These are phyloP conservation scores for Pleurotus cornucopiae DNA, from an alignment of 768 basidiomycete genomes.

Conservation along the genomic window DNA sequence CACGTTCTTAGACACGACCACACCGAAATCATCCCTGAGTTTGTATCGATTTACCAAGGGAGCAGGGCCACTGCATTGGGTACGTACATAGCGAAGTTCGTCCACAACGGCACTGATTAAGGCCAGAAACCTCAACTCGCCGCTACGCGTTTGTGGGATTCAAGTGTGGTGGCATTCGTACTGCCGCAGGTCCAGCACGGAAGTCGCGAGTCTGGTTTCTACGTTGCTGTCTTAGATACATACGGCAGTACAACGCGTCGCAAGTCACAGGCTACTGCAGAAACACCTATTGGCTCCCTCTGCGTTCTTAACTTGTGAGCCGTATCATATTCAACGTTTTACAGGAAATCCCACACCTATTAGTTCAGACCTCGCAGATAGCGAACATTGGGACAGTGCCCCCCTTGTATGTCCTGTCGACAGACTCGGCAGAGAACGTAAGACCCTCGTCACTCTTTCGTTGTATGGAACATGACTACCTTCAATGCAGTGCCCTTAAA, in stretches of 20 bases:
- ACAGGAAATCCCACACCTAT: slow-evolving; percentile 4
- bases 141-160: slow-evolving; percentile 35
- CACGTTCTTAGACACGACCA: slow-evolving; percentile 24
- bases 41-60: slow-evolving; percentile 26
- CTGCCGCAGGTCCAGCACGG: slow-evolving; percentile 30
- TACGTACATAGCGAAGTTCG: slow-evolving; percentile 14
- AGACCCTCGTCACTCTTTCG: slow-evolving; percentile 15
- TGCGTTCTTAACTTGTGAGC: slow-evolving; percentile 52
- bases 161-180: slow-evolving; percentile 43
- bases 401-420: slow-evolving; percentile 39
- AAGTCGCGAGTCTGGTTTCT: slow-evolving; percentile 29
- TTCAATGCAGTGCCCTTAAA: slow-evolving; percentile 50
- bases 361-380: slow-evolving; percentile 52
- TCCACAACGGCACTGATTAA: too few relatives aligned
- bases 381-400: slow-evolving; percentile 45
- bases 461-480: not conserved
- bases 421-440: slow-evolving; percentile 47
- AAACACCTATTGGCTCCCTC: slow-evolving; percentile 43
- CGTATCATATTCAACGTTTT: not conserved
- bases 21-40: slow-evolving; percentile 34
- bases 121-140: slow-evolving; percentile 27
- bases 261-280: slow-evolving; percentile 25
- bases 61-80: slow-evolving; percentile 32
- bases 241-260: slow-evolving; percentile 34
- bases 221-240: slow-evolving; percentile 44